A percentile compares a stretch with the other conserved stretches of the same genome.
Conservation (phyloP, 2,329 filamentous ascomycete species). For the Colletotrichum lentis region DNA sequence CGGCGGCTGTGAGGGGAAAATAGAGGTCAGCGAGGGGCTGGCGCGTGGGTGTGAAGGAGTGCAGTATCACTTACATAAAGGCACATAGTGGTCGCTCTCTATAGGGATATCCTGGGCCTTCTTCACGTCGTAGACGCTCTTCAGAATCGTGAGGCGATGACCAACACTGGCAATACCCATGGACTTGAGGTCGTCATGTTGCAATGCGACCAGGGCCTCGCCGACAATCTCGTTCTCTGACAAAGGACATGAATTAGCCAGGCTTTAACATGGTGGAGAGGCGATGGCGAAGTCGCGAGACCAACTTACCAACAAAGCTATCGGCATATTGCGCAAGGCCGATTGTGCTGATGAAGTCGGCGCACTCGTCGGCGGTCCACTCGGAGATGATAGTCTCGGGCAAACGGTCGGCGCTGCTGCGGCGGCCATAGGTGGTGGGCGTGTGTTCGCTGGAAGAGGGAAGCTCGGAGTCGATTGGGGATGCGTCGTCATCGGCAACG, state of each 20-base stretch:
- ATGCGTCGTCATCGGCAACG: constrained; percentile 73
- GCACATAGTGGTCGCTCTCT: constrained; percentile 92
- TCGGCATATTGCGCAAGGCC: constrained; percentile 85
- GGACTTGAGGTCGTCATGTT: constrained; percentile 92
- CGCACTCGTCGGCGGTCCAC: constrained; percentile 87
- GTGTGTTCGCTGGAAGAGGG: constrained; percentile 77
- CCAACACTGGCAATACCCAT: constrained; percentile 94
- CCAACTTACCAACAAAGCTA: constrained; percentile 77
- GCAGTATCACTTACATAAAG: constrained; percentile 73
- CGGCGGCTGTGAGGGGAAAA: constrained; percentile 71
- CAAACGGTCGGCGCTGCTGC: constrained; percentile 69
- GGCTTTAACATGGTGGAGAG: neutral
- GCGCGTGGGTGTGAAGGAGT: constrained; percentile 9
- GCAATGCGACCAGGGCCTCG: constrained; percentile 85
- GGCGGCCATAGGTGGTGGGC: constrained; percentile 78
- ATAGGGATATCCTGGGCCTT: constrained; percentile 90
- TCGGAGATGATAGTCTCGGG: constrained; percentile 80
- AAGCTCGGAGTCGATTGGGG: constrained; percentile 76
- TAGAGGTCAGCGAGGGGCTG: constrained; percentile 19
- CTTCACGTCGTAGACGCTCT: constrained; percentile 96
- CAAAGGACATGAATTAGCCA: constrained; percentile 16
- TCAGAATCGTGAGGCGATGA: constrained; percentile 92
- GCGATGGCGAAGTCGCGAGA: neutral
- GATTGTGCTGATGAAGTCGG: constrained; percentile 83
- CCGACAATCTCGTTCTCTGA: constrained; percentile 93